A percentile compares a stretch with the other conserved stretches of the same genome.
phyloP scores from a whole-genome alignment of 345 rosid species.

The Eucalyptus grandis region DNA sequence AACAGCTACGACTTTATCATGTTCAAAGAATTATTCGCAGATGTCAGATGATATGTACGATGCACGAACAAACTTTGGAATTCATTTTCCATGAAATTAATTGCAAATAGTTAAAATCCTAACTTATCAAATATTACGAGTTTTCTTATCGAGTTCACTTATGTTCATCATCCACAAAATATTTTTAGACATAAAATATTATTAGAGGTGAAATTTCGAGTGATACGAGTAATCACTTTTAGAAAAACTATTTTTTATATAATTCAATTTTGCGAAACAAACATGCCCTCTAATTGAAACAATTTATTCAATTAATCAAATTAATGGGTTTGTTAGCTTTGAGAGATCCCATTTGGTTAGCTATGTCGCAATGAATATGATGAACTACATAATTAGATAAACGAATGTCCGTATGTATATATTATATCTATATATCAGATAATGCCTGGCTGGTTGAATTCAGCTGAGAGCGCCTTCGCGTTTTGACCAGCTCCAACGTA shows the following conservation, averaged over 20 bases:
- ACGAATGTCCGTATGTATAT: not conserved
- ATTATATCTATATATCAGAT: not conserved
- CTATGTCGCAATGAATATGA: not conserved
- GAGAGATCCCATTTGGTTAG: not conserved
- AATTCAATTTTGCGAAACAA: not conserved
- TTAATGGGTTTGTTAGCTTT: not conserved
- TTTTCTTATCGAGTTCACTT: too few species aligned
- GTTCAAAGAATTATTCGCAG: not conserved
- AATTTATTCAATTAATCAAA: not conserved
- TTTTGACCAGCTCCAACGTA: not conserved
- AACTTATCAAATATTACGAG: accelerated
- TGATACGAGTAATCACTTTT: accelerated
- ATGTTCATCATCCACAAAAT: not conserved
- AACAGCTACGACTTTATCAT: not conserved
- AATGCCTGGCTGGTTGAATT: not conserved
- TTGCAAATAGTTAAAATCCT: too few species aligned
- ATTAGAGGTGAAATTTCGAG: not conserved
- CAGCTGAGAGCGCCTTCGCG: not conserved
- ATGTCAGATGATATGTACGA: not conserved
- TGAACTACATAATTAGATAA: not conserved
- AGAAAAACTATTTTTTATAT: not conserved
- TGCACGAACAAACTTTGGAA: not conserved
- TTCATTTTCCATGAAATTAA: not conserved
- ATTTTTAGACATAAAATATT: not conserved
- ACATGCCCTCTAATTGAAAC: not conserved